A percentile compares a stretch with the other conserved stretches of the same genome.
These are phyloP conservation scores for Dacryopinax spathularia DNA, from an alignment of 768 basidiomycete species.

Conservation along the genomic window DNA sequence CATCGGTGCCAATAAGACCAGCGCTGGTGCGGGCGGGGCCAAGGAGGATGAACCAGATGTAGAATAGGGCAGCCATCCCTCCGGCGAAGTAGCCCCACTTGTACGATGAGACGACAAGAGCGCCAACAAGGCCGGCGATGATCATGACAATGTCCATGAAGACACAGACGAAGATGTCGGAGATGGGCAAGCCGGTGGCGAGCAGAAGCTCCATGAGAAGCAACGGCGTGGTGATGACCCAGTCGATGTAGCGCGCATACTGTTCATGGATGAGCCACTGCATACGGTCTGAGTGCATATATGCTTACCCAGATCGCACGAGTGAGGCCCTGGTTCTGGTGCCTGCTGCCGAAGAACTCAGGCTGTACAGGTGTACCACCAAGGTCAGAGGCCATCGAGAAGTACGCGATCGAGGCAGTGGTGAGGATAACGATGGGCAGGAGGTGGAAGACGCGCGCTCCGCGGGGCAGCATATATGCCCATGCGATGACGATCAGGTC, in stretches of 20 bases:
- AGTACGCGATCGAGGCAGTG: slow-evolving; percentile 36
- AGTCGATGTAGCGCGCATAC: slow-evolving; percentile 42
- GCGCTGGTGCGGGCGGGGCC: slow-evolving; percentile 18
- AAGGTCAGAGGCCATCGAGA: slow-evolving; percentile 43
- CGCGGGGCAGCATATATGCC: slow-evolving; percentile 25
- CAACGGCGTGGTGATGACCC: slow-evolving; percentile 43
- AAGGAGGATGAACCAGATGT: slow-evolving; percentile 33
- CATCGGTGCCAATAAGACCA: slow-evolving; percentile 19
- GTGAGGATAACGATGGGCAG: slow-evolving; percentile 34
- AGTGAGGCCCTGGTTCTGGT: slow-evolving; percentile 19
- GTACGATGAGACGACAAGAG: slow-evolving; percentile 35
- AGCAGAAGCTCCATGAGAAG: slow-evolving; percentile 36
- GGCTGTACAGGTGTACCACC: slow-evolving; percentile 35
- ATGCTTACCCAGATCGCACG: slow-evolving; percentile 28
- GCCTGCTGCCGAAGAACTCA: slow-evolving; percentile 25
- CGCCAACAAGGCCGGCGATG: slow-evolving; percentile 34
- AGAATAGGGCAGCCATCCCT: slow-evolving; percentile 34
- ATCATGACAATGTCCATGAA: slow-evolving; percentile 39
- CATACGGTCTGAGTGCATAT: slow-evolving; percentile 2
- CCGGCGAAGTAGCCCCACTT: slow-evolving; percentile 42
- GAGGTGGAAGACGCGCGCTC: slow-evolving; percentile 38
- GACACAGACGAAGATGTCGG: slow-evolving; percentile 34
- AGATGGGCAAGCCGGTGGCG: slow-evolving; percentile 35
- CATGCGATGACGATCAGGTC: slow-evolving; percentile 29
- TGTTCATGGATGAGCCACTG: slow-evolving; percentile 9